These are phyloP conservation scores for Pleurotus tuber-regium DNA, from an alignment of 768 basidiomycete species.

Conservation along the genomic window DNA sequence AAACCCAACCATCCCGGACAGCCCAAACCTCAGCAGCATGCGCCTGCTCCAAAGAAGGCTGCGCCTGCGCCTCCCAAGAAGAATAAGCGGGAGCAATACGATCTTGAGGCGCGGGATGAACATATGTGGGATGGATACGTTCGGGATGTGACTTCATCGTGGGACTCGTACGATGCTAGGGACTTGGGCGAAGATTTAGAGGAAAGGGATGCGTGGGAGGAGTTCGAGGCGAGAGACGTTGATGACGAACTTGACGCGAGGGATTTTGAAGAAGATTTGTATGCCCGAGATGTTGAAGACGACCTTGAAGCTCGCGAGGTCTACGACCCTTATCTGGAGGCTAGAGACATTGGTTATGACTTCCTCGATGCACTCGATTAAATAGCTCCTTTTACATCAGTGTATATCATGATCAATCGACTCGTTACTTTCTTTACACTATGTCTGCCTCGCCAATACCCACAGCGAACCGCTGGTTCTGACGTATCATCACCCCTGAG, in stretches of 20 bases:
- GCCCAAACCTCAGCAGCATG: neutral
- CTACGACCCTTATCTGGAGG: neutral
- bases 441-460: no score
- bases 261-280: neutral
- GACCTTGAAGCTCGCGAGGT: neutral
- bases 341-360: neutral
- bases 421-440: no score
- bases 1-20: neutral
- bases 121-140: no score
- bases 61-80: neutral
- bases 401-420: no score
- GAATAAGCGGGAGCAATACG: slow-evolving; percentile 4
- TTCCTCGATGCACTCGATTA: neutral
- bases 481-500: no score
- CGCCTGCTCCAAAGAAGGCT: neutral
- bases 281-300: slow-evolving; percentile 3
- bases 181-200: slow-evolving; percentile 6
- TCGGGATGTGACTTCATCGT: neutral
- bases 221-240: no score
- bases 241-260: neutral
- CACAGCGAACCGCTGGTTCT: no score
- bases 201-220: neutral
- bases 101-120: neutral
- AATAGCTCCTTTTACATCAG: no score
- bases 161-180: neutral